Percentiles rank a stretch among this genome's conserved stretches.
These are phyloP conservation scores for Podaxis rugospora DNA, from an alignment of 768 basidiomycete species.

Conservation along the genomic window DNA sequence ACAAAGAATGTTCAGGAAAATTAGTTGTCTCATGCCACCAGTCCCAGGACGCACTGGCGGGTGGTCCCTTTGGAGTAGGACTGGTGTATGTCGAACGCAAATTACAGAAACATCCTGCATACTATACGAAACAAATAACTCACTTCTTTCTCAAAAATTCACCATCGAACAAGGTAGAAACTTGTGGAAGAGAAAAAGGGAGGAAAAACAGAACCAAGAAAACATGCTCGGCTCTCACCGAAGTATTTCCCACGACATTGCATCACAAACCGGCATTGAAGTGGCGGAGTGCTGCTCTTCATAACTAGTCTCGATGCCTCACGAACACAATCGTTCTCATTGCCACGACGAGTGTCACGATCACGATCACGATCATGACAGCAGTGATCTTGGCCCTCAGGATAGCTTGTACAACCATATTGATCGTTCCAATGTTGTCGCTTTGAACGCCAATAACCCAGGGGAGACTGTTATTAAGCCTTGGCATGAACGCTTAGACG, in stretches of 20 bases:
- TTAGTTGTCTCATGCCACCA: conserved; percentile 66
- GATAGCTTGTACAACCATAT: conserved; percentile 75
- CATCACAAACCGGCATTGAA: conserved; percentile 3
- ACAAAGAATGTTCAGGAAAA: conserved; percentile 38
- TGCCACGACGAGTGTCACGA: conserved; percentile 47
- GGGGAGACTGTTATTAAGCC: conserved; percentile 74
- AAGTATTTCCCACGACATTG: background rate
- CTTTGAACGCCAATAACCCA: conserved; percentile 58
- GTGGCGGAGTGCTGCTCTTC: background rate
- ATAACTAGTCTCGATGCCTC: background rate
- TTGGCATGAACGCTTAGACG: conserved; percentile 76
- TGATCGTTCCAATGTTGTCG: conserved; percentile 76
- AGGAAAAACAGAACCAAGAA: background rate
- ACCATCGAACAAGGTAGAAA: background rate
- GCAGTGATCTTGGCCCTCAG: conserved; percentile 44
- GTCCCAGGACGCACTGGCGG: conserved; percentile 71
- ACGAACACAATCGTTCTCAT: conserved; percentile 5
- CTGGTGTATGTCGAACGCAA: conserved; percentile 76
- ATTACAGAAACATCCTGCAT: conserved; percentile 69
- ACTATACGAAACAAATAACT: background rate
- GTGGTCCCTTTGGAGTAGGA: conserved; percentile 68
- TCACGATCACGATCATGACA: conserved; percentile 56
- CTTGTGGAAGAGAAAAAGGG: background rate
- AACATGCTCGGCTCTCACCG: background rate
- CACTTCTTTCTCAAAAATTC: background rate